Base-by-base conservation (phyloP, 768 basidiomycete species). In the Peribolospora baueri region DNA sequence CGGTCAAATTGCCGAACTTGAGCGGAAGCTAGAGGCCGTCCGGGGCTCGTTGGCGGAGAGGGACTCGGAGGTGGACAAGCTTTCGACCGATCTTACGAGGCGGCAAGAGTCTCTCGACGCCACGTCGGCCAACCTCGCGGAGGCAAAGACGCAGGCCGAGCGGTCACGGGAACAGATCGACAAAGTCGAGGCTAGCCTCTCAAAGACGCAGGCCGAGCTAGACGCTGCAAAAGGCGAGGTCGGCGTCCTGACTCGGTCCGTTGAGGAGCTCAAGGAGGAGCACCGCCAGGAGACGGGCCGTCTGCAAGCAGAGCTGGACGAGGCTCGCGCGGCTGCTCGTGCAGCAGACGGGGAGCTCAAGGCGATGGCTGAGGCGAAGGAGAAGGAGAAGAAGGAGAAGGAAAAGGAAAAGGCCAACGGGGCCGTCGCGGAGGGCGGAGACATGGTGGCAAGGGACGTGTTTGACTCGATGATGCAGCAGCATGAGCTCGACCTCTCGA, bases 401-500 rank as follows among this genome's bases (percentile, higher is more conserved):
- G 2, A 54, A 47, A 13, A 25, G 25, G 25, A 25, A 25, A 25
- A 25, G 25, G 25, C 25, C 25, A 13, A 54, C n/a, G 40, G 37
- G 4, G 46, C 55, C 25, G 39, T 40, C 36, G 41, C 50, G 2
- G 50, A 39, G 7, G 47, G 52, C 37, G 43, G 47, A 3, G 55
- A 47, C n/a, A 14, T 45, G 9, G 7, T 7, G 7, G 13, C 36
- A 7, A 4, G 6, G 8, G 3, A 57, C 40, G 36, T 85, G 70
- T 66, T 84, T 14, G 74, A 75, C 55, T 75, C 79, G 37, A 67
- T 82, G 42, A 72, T 72, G 61, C 81, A 85, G 62, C 81, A 84
- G 59, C 81, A 85, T 61, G 73, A 75, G 9, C 74, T 90, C 56
- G 84, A 86, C 56, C 72, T 88, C 5, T 87, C 84, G 42, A 70